These are phyloP conservation scores for Prunus dulcis DNA, from an alignment of 306 rosid species.

Conservation along the genomic window DNA sequence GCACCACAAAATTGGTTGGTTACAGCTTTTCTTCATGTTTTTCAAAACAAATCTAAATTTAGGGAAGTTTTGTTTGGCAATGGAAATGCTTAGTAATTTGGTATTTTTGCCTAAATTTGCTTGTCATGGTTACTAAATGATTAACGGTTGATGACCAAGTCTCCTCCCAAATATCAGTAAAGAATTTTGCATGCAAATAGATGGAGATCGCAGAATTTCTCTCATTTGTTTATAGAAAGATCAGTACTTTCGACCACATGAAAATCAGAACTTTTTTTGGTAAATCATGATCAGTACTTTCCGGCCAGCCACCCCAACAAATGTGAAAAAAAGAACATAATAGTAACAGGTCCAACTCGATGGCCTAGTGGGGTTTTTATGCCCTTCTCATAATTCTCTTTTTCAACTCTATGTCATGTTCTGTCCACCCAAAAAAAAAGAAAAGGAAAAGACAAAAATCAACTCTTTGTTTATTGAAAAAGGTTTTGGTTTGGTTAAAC, in stretches of 20 bases:
- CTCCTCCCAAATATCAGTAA: neutral
- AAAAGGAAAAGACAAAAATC: neutral
- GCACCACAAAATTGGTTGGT: neutral
- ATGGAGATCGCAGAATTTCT: no score
- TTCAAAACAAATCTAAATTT: neutral
- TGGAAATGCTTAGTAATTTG: neutral
- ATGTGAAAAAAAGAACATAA: neutral
- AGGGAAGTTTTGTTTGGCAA: conserved; percentile 11
- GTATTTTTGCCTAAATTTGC: conserved; percentile 4
- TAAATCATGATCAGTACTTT: neutral
- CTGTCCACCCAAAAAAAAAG: neutral
- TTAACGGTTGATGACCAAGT: neutral
- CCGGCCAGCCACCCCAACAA: neutral
- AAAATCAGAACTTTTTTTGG: no score
- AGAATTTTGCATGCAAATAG: neutral
- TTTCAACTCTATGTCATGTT: neutral
- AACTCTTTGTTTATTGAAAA: neutral
- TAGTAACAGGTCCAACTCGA: neutral
- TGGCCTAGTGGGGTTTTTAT: neutral
- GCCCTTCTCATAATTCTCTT: neutral
- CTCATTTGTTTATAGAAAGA: no score
- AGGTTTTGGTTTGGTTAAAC: neutral
- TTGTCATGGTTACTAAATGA: neutral
- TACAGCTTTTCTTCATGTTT: neutral
- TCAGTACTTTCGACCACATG: no score